Base-by-base conservation (phyloP, 2,329 filamentous ascomycete species). In the Apiospora phragmitis region DNA sequence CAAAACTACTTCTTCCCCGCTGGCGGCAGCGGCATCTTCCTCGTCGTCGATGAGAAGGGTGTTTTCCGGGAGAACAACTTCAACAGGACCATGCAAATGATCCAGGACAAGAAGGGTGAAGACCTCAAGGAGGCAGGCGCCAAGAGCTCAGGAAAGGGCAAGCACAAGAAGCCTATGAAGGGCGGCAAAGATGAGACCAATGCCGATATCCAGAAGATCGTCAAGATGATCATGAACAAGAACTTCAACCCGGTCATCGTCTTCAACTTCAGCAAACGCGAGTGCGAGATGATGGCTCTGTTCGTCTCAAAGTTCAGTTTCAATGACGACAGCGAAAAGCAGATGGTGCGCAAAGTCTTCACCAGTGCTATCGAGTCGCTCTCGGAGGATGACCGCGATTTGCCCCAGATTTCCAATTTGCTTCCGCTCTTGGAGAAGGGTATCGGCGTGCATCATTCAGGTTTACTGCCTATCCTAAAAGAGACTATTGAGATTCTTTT, bases 401-500 rank as follows among this genome's bases (percentile, higher is more conserved):
- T 99, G 47, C 94, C 94, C 0, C 96, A 99, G 79, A 98, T 99
- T 73, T 87, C 92, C 72, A 93, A 98, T 79, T 92, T 99, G 68
- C 84, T 99, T 45, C 96, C 96, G 5, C 87, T 99, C 45, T 83
- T 99, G 69, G 91, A 95, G 76, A 92, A 94, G 80, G 96, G 96
- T 75, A 97, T 99, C 75, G 96, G 96, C 78, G 94, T 99, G 73
- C 96, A 99, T 87, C 96, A 99, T 82, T 98, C 95, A 43, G 96
- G 96, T 71, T 87, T 99, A 62, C 86, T 99, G 68, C 96, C 96
- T 0, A 98, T 99, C 76, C 84, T 99, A 71, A 99, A 99, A 83
- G 96, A 99, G 82, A 98, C 95, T 0, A 98, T 99, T 74, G 96
- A 99, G 84, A 99, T 99, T 81, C 85, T 99, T 55, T 99, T 99